Evolutionary conservation across 2,329 filamentous ascomycete genomes (phyloP), one percentile per base, ranked within the genome.

Genomic region (Remersonia thermophila): DNA sequence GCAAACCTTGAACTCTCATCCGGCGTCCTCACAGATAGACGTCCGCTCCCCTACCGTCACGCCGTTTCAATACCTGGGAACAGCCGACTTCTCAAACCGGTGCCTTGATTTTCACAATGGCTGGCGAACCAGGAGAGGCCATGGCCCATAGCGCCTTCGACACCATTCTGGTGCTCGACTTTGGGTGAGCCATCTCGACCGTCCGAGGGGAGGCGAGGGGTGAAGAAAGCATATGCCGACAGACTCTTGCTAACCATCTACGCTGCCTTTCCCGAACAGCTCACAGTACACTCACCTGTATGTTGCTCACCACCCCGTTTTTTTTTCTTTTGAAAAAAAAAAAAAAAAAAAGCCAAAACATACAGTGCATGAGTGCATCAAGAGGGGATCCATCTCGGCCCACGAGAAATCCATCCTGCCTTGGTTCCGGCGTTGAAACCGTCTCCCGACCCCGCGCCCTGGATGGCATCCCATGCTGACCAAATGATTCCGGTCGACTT

Each of bases 141-240:
- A 42, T 45, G 39, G 42, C 42, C 29, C 42, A 45, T 32, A 35
- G 37, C 28, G 41, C 41, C 39, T 46, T 46, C 44, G 44, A 46
- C 42, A 46, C 44, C 39, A 46, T 46, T 32, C 25, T 46, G 42
- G 42, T 44, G 39, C 42, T 46, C 41, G 44, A 46, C 34, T 46
- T 46, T 37, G 44, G 44, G 44, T 46, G 44, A 44, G 44, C 28
- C 25, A 20, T 32, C 15, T 10, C 11, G 18, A 15, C 10, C 11
- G 14, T 15, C 33, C 32, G 16, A n/a, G 27, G 31, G n/a, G 7
- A 25, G 14, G 35, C n/a, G n/a, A 20, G 11, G 11, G 17, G 11
- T n/a, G 27, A 15, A 28, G 5, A 11, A 27, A n/a, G 14, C 30
- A 30, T 23, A 28, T 30, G 13, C 4, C 7, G 16, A 28, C 41